Evolutionary conservation across 345 rosid species (phyloP).

Genomic region (Geranium brycei): DNA sequence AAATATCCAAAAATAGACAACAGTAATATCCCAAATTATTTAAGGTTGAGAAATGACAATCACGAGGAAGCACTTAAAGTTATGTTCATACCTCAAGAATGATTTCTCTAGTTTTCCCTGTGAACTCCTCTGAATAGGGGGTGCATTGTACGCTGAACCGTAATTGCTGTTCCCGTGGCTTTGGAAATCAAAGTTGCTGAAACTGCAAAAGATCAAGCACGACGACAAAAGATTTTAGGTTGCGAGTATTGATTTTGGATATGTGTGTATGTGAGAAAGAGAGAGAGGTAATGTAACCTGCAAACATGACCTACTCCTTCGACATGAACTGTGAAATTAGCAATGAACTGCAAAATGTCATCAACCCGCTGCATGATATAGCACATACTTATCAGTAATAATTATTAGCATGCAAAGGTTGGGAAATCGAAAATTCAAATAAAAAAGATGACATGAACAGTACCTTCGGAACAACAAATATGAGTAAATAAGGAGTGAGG

Average conservation of each 20-base stretch:
- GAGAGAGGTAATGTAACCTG: conserved; percentile 34
- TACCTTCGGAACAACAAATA: conserved; percentile 88
- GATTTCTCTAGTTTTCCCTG: conserved; percentile 99
- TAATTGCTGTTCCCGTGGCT: conserved; percentile 80
- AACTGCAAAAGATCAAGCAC: conserved; percentile 30
- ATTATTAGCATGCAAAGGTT: background rate
- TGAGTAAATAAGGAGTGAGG: conserved; percentile 80
- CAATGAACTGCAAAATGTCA: conserved; percentile 81
- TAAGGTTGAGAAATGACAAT: too few relatives aligned
- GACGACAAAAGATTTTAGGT: too few relatives aligned
- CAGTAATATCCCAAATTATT: too few relatives aligned
- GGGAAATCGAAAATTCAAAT: background rate
- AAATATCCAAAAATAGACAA: too few relatives aligned
- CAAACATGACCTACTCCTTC: conserved; percentile 99
- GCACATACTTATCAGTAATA: background rate
- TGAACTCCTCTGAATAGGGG: conserved; percentile 56
- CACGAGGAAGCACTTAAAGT: too few relatives aligned
- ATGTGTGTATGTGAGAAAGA: conserved; percentile 5
- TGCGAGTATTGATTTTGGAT: too few relatives aligned
- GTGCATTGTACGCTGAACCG: conserved; percentile 53
- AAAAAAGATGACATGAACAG: background rate
- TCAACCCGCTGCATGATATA: conserved; percentile 70
- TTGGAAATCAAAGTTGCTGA: conserved; percentile 72
- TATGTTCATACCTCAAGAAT: conserved; percentile 59
- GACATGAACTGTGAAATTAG: conserved; percentile 58